Base-by-base conservation (phyloP, 805 yeast species). In the Schizosaccharomyces octosporus region DNA sequence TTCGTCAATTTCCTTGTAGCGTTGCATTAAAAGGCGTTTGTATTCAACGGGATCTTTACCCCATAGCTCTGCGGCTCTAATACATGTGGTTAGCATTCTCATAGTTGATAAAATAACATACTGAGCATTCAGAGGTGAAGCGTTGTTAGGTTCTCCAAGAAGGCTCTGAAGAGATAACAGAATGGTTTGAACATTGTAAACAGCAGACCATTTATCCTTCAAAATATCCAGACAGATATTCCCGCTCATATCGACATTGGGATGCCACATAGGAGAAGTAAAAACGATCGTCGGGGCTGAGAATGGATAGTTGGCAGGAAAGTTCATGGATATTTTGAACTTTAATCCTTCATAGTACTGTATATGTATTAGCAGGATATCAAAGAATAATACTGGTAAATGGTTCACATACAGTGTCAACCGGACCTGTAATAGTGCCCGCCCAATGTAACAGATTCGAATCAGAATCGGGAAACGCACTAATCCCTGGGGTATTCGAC, bases 131-230 rank as follows among this genome's bases (percentile, higher is more conserved):
- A 79, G 69, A 3, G 83, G 82, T 31, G 80, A 76, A 51, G 71
- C 72, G 67, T 77, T 79, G 68, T 82, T 81, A 55, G 85, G 85
- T 70, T 80, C 84, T 31, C 80, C 83, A 64, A 81, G 73, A 69
- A 81, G 72, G 29, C 81, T 75, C 68, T 81, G 82, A 63, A 81
- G 71, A 29, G 83, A 78, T 62, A 81, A 71, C 66, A 81, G 71
- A 61, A 81, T 78, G 59, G 82, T 78, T 70, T 79, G 82, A 11
- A 81, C 81, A 64, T 80, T 79, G 69, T 79, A 80, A 9, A 80
- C 78, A 1, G 82, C 84, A 61, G 81, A 76, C 85, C 85, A 81
- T 64, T 80, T 75, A 61, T 80, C 83, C 67, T 81, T 80, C 68
- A 81, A 72, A 61, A 81, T 81, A 67, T 81, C 83, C 57, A 81